Percentiles rank a stretch among this genome's conserved stretches.
Conservation (phyloP, 768 basidiomycete genomes). For the Boletus reticuloceps region DNA sequence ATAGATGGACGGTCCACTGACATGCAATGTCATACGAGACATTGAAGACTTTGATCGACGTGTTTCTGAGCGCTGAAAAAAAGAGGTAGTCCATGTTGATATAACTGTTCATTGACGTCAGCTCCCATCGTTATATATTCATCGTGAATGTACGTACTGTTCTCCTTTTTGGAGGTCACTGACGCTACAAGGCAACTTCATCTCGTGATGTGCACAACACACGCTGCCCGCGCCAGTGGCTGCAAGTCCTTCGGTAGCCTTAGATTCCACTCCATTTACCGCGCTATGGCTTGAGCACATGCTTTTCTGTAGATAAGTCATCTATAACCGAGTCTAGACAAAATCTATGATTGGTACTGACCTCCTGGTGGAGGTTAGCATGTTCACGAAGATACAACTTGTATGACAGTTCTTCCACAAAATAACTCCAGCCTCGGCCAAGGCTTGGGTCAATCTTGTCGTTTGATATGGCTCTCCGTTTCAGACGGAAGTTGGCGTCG, state of each 20-base stretch:
- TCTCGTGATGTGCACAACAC: conserved; percentile 8
- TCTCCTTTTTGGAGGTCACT: conserved; percentile 21
- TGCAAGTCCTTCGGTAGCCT: not conserved
- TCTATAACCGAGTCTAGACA: too few relatives aligned
- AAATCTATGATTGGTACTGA: too few relatives aligned
- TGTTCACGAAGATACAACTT: not conserved
- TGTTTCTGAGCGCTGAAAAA: too few relatives aligned
- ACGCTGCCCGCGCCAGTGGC: conserved; percentile 15
- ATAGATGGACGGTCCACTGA: conserved; percentile 10
- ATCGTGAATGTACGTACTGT: not conserved
- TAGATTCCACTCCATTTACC: not conserved
- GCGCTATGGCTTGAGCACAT: conserved; percentile 12
- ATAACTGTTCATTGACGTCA: too few relatives aligned
- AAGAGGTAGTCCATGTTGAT: too few relatives aligned
- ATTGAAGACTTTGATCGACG: not conserved
- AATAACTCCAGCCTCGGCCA: not conserved
- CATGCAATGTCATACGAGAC: conserved; percentile 19
- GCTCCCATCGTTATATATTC: too few relatives aligned
- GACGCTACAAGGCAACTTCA: conserved; percentile 13
- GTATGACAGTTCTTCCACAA: not conserved
- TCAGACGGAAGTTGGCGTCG: too few relatives aligned
- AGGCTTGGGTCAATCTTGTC: not conserved
- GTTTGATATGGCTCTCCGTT: not conserved
- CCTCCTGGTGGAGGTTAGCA: too few relatives aligned
- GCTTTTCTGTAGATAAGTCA: conserved; percentile 9